Evolutionary conservation across 768 basidiomycete species (phyloP).

Genomic region (Hortiboletus flavorubellus): DNA sequence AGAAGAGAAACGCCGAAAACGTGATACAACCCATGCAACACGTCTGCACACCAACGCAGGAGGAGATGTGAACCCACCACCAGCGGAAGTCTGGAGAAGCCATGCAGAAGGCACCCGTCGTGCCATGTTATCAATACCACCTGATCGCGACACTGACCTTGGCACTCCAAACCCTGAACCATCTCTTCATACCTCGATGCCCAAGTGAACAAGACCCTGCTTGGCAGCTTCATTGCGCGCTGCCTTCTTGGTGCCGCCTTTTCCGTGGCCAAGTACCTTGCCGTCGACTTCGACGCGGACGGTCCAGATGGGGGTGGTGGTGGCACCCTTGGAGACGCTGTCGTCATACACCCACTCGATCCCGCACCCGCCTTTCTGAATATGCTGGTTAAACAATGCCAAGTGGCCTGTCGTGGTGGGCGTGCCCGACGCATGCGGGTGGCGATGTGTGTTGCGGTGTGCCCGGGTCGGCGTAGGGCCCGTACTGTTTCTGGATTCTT

Average conservation of each 20-base stretch:
- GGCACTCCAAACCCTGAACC: not conserved
- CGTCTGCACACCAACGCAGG: slow-evolving; percentile 65
- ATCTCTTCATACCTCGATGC: slow-evolving; percentile 42
- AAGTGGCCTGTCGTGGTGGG: slow-evolving; percentile 55
- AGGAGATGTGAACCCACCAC: slow-evolving; percentile 32
- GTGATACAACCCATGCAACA: slow-evolving; percentile 39
- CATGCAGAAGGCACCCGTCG: slow-evolving; percentile 38
- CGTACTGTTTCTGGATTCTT: not conserved
- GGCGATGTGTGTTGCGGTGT: not conserved
- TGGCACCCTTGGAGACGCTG: slow-evolving; percentile 42
- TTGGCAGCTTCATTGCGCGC: slow-evolving; percentile 83
- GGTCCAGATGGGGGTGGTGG: slow-evolving; percentile 74
- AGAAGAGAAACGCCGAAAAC: not conserved
- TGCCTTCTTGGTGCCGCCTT: slow-evolving; percentile 72
- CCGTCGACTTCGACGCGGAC: slow-evolving; percentile 64
- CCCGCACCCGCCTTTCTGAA: slow-evolving; percentile 53
- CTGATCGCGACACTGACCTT: slow-evolving; percentile 15
- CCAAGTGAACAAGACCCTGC: slow-evolving; percentile 59
- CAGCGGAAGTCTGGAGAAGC: slow-evolving; percentile 58
- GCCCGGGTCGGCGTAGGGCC: slow-evolving; percentile 11
- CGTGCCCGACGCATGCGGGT: slow-evolving; percentile 23
- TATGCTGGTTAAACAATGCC: slow-evolving; percentile 74
- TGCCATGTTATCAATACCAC: not conserved
- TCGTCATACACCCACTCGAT: slow-evolving; percentile 75
- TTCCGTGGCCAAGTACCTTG: slow-evolving; percentile 55